These are phyloP conservation scores for Glarea lozoyensis DNA, from an alignment of 495 filamentous ascomycete species.

Conservation along the genomic window DNA sequence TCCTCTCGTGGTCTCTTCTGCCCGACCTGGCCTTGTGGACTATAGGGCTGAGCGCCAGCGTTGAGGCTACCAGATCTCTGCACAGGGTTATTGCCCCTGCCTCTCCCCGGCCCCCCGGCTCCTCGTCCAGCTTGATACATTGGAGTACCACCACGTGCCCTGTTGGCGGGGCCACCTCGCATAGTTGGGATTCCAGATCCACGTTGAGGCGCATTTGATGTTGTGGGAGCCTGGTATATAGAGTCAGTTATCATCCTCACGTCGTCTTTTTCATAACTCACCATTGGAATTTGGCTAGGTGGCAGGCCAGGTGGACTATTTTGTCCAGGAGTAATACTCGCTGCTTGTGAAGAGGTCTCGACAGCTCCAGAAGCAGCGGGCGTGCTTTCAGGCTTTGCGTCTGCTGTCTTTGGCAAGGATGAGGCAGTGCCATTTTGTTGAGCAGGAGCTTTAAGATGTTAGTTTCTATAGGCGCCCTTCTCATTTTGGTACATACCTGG, in stretches of 20 bases:
- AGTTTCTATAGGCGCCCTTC: background rate
- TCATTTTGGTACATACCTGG: constrained; percentile 5
- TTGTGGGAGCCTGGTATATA: constrained; percentile 21
- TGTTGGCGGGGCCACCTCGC: constrained; percentile 32
- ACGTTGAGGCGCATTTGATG: constrained; percentile 26
- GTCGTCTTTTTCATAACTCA: constrained; percentile 28
- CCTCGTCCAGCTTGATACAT: constrained; percentile 33
- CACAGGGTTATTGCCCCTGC: constrained; percentile 23
- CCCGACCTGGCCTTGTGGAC: constrained; percentile 36
- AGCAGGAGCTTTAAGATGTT: constrained; percentile 1
- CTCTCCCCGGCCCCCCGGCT: constrained; percentile 24
- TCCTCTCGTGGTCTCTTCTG: constrained; percentile 59
- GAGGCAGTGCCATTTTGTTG: constrained; percentile 10
- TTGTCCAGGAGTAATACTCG: constrained; percentile 11
- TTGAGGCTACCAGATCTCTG: constrained; percentile 37
- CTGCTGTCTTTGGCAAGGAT: constrained; percentile 7
- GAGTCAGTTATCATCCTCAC: constrained; percentile 27
- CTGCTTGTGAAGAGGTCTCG: constrained; percentile 8
- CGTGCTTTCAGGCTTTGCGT: constrained; percentile 17
- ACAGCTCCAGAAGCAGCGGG: too few species aligned
- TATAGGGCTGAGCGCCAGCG: constrained; percentile 44
- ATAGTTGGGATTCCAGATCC: constrained; percentile 37
- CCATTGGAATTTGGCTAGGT: constrained; percentile 39
- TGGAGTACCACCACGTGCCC: constrained; percentile 31
- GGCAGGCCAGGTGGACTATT: constrained; percentile 10